Base-by-base conservation (phyloP, 768 basidiomycete genomes). In the Macrolepiota dolichaula region DNA sequence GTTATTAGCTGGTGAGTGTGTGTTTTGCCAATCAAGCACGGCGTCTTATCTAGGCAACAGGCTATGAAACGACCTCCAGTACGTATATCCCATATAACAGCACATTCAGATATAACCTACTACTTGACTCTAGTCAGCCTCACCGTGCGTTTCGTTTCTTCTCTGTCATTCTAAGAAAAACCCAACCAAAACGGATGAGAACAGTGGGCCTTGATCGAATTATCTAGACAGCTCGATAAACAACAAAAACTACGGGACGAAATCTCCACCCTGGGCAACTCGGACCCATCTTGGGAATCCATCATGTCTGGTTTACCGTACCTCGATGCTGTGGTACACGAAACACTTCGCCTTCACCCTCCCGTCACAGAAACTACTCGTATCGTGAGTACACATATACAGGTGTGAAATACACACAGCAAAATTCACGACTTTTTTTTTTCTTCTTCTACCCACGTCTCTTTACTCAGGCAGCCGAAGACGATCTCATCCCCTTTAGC, bases 171-270 rank as follows among this genome's bases (percentile, higher is more conserved):
- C 22, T 49, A n/a, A n/a, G n/a, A n/a, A n/a, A n/a, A n/a, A n/a
- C n/a, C n/a, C n/a, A n/a, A n/a, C n/a, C n/a, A n/a, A n/a, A n/a
- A n/a, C n/a, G n/a, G n/a, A n/a, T 51, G 12, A 46, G 29, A 7
- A 19, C 24, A 81, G 81, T 87, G 85, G 84, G 81, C 84, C 2
- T 71, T 87, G 0, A 81, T 86, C 35, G 85, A 86, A 65, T 78
- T 87, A 1, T 74, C 75, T 6, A 74, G 70, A 37, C 69, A 81
- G 49, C 76, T 71, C 0, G 74, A 79, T 27, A 72, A 76, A 13
- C 86, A 87, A 67, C 64, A 69, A 9, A 79, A 75, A 50, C 70
- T 87, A 11, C 79, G 84, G 46, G 70, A 77, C 9, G 85, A 88
- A 57, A 72, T 88, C 9, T 64, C 72, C 4, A 66, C 72, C 19